Percentiles rank a stretch among this genome's conserved stretches.
Evolutionary conservation across 2,329 filamentous ascomycete genomes (phyloP).

Genomic region (Aspergillus sojae): DNA sequence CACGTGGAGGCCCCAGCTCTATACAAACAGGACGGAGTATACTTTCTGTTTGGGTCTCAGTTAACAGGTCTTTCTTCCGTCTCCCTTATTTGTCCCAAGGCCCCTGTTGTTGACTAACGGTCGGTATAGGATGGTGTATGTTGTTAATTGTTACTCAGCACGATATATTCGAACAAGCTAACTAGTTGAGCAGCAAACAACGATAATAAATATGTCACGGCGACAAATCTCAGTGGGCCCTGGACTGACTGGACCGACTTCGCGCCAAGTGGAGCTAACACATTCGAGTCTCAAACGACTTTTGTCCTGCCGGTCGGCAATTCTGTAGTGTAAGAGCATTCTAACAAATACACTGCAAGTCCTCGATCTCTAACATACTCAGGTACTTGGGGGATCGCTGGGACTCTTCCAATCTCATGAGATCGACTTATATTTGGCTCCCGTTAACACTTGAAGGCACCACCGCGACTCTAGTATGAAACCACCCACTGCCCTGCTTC

Average conservation of each 20-base stretch:
- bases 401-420: slow-evolving; percentile 61
- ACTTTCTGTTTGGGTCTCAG: slow-evolving; percentile 67
- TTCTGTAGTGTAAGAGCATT: slow-evolving; percentile 25
- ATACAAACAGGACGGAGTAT: slow-evolving; percentile 61
- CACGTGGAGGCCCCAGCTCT: slow-evolving; percentile 65
- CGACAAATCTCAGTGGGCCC: slow-evolving; percentile 25
- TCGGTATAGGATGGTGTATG: slow-evolving; percentile 13
- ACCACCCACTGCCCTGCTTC: too few species aligned
- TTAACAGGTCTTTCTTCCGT: slow-evolving; percentile 38
- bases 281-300: slow-evolving; percentile 63
- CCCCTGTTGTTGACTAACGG: background rate
- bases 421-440: slow-evolving; percentile 67
- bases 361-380: background rate
- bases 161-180: background rate
- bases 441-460: slow-evolving; percentile 47
- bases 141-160: too few species aligned
- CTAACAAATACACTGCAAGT: slow-evolving; percentile 39
- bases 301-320: slow-evolving; percentile 54
- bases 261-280: slow-evolving; percentile 56
- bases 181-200: slow-evolving; percentile 62
- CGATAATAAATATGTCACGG: slow-evolving; percentile 54
- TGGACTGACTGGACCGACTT: slow-evolving; percentile 66
- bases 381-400: slow-evolving; percentile 69
- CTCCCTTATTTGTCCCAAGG: fast-evolving
- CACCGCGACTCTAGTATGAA: slow-evolving; percentile 8